Percentiles rank a stretch among this genome's conserved stretches.
phyloP scores from a whole-genome alignment of 1,284 basidiomycete genomes.

The Trametes hirsuta region DNA sequence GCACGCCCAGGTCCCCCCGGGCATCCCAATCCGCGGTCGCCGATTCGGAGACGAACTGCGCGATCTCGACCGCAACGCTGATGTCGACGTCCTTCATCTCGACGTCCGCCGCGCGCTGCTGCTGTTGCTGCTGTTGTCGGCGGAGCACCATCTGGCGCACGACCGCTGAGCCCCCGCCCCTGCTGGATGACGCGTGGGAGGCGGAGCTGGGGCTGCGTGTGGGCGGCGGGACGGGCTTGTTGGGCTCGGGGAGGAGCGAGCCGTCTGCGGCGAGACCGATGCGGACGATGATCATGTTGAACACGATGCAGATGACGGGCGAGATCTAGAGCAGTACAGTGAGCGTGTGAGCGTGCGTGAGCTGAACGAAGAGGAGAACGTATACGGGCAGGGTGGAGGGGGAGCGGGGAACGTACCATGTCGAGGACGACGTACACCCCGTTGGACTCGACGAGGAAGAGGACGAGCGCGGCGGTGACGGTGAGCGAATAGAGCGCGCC shows the following conservation, averaged over 20 bases:
- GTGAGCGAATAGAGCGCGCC: conserved; percentile 38
- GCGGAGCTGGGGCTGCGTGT: background rate
- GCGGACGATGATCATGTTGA: conserved; percentile 36
- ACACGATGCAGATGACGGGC: conserved; percentile 37
- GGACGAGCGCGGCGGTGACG: conserved; percentile 35
- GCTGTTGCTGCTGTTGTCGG: conserved; percentile 2
- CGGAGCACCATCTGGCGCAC: conserved; percentile 7
- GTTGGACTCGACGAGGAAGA: conserved; percentile 34
- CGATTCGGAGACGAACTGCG: conserved; percentile 15
- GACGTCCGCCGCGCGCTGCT: conserved; percentile 1
- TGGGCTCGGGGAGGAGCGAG: conserved; percentile 6
- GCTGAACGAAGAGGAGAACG: background rate
- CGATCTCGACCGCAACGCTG: conserved; percentile 17
- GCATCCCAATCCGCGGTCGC: too few species aligned
- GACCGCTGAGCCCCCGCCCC: background rate
- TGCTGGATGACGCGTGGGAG: background rate
- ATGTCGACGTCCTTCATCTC: conserved; percentile 23
- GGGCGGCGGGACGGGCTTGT: background rate
- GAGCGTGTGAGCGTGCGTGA: too few species aligned
- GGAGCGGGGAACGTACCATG: conserved; percentile 28
- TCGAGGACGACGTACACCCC: conserved; percentile 39
- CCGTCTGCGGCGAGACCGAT: conserved; percentile 24
- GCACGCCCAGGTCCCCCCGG: conserved; percentile 3
- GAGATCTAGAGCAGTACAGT: conserved; percentile 18
- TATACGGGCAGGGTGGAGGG: background rate